Base-by-base conservation (phyloP, 371 early-diverging fungal species). In the Catenaria anguillulae region DNA sequence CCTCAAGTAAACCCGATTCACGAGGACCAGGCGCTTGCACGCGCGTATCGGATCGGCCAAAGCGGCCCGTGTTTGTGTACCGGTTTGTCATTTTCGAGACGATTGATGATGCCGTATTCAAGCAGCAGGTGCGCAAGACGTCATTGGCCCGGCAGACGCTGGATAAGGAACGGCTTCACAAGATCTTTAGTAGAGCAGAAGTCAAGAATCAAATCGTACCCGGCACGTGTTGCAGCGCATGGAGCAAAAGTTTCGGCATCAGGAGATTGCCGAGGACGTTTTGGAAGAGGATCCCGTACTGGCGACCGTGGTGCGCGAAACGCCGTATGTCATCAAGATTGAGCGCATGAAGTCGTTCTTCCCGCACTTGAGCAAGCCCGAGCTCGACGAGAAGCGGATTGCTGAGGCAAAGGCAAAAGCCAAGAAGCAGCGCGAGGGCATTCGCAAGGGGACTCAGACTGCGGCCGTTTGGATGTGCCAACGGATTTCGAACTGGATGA, bases 21-120 rank as follows among this genome's bases (percentile, higher is more conserved):
- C 43, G 59, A 58, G 31, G 59, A 35, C 1, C 59, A 58, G 4
- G 59, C 40, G 26, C 31, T 58, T 19, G 59, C 42, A 8, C 37
- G 59, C 29, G 59, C 59, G 40, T 58, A 33, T 29, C 37, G 59
- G 29, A 13, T 58, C 29, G 61, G 61, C 0, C 61, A 61, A 12
- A 59, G 34, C 24, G 33, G 0, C 33, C 60, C 31, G 61, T 61
- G n/a, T 13, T 31, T 29, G 61, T 61, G 23, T 61, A 61, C 42
- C 61, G 61, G 12, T n/a, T 61, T 12, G 8, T 43, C 29, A 4
- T 33, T 0, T 8, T n/a, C 2, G 45, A 26, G 33, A 61, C 61
- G 36, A 17, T 29, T 3, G 61, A 61, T 8, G 6, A 59, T 12
- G 43, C 17, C 10, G 10, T 61, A 19, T 61, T 61, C 36, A 61